phyloP scores from a whole-genome alignment of 192 early-diverging fungal genomes.

The Entomortierella chlamydospora region DNA sequence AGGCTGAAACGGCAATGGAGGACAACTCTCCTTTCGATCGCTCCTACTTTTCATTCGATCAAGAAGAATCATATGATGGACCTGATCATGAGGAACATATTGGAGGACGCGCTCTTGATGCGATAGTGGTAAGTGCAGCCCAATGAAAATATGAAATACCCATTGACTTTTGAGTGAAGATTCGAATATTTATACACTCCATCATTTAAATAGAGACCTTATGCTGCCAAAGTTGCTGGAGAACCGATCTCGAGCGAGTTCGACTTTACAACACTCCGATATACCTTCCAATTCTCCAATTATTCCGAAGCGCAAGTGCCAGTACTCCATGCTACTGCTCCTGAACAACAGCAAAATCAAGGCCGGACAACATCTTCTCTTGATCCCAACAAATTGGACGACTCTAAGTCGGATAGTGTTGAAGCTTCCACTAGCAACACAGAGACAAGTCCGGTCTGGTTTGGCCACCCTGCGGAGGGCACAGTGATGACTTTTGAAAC shows the following conservation, averaged over 20 bases:
- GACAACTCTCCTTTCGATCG: conserved; percentile 47
- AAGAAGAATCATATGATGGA: conserved; percentile 35
- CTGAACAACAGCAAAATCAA: conserved; percentile 16
- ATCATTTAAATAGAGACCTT: conserved; percentile 67
- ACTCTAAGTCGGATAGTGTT: not conserved
- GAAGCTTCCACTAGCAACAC: not conserved
- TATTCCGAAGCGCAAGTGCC: conserved; percentile 43
- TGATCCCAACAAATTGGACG: too few relatives aligned
- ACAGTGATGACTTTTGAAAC: conserved; percentile 54
- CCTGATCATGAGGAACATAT: conserved; percentile 37
- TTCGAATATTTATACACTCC: not conserved
- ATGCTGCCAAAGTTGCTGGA: conserved; percentile 83
- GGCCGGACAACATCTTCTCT: not conserved
- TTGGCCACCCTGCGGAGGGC: conserved; percentile 33
- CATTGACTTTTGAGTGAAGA: not conserved
- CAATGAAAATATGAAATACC: not conserved
- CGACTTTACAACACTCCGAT: conserved; percentile 69
- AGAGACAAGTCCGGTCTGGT: conserved; percentile 5
- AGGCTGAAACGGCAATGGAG: conserved; percentile 9
- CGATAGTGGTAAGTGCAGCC: conserved; percentile 58
- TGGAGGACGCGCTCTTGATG: conserved; percentile 51
- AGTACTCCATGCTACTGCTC: conserved; percentile 28
- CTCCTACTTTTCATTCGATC: conserved; percentile 40
- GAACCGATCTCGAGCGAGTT: conserved; percentile 70
- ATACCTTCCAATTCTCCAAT: conserved; percentile 69